Conservation (phyloP, 495 filamentous ascomycete genomes). For the Talaromyces borbonicus region DNA sequence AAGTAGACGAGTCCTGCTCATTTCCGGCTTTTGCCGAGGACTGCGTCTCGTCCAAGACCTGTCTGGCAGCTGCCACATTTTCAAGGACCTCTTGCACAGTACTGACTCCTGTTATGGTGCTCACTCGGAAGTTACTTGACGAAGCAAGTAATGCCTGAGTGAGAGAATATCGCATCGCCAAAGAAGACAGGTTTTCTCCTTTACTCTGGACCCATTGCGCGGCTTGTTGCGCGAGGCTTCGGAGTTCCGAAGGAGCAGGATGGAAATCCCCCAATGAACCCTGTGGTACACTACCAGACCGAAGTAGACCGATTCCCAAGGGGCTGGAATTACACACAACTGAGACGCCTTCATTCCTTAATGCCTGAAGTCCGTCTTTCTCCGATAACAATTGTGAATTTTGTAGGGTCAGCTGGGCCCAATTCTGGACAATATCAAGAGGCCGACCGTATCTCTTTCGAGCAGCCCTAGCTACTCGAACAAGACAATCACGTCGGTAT, state of each 20-base stretch:
- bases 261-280: slow-evolving; percentile 69
- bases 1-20: too few species aligned
- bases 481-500: slow-evolving; percentile 60
- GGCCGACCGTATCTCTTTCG: slow-evolving; percentile 59
- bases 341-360: slow-evolving; percentile 57
- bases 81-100: slow-evolving; percentile 6
- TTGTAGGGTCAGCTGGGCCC: slow-evolving; percentile 77
- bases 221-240: slow-evolving; percentile 40
- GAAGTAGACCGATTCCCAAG: slow-evolving; percentile 70
- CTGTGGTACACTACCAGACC: slow-evolving; percentile 56
- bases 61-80: too few species aligned
- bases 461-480: slow-evolving; percentile 52
- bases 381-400: slow-evolving; percentile 56
- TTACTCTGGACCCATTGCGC: slow-evolving; percentile 43
- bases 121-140: neutral
- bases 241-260: slow-evolving; percentile 56
- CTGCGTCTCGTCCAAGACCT: too few species aligned
- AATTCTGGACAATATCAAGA: slow-evolving; percentile 73
- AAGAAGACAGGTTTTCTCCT: slow-evolving; percentile 57
- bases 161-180: slow-evolving; percentile 62
- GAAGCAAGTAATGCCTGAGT: neutral
- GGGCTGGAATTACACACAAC: slow-evolving; percentile 74
- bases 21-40: too few species aligned
- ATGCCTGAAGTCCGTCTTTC: slow-evolving; percentile 36
- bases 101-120: slow-evolving; percentile 9